Conservation (phyloP, 495 filamentous ascomycete genomes). For the Letharia lupina region DNA sequence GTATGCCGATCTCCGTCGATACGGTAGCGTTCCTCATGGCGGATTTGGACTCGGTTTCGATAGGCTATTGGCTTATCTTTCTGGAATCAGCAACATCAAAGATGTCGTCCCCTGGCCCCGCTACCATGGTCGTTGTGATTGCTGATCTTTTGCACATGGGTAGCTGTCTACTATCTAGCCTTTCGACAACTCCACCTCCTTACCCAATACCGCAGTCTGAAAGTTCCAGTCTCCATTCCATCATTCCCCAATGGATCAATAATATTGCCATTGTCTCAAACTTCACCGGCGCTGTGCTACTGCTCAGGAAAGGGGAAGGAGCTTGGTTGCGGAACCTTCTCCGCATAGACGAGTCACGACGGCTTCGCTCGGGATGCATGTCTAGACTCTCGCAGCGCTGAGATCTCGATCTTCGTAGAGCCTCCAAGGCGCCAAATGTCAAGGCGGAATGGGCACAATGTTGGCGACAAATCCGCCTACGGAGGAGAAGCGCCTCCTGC, state of each 20-base stretch:
- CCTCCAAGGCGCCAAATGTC: neutral
- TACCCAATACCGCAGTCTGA: neutral
- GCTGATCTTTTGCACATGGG: slow-evolving; percentile 39
- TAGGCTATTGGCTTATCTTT: slow-evolving; percentile 75
- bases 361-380: neutral
- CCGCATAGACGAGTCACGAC: neutral
- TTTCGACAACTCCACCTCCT: neutral
- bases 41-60: slow-evolving; percentile 95
- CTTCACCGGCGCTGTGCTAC: neutral
- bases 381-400: neutral
- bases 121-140: slow-evolving; percentile 86
- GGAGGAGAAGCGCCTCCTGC: neutral
- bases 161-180: neutral
- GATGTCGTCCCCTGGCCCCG: slow-evolving; percentile 86
- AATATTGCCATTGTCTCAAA: neutral
- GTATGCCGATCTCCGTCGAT: slow-evolving; percentile 92
- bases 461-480: neutral
- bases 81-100: slow-evolving; percentile 73
- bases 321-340: neutral
- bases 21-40: slow-evolving; percentile 91
- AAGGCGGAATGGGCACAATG: neutral
- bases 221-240: neutral
- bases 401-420: neutral
- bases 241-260: neutral
- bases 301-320: neutral